Evolutionary conservation across 2,329 filamentous ascomycete species (phyloP).

Genomic region (Diaporthe ampelina): DNA sequence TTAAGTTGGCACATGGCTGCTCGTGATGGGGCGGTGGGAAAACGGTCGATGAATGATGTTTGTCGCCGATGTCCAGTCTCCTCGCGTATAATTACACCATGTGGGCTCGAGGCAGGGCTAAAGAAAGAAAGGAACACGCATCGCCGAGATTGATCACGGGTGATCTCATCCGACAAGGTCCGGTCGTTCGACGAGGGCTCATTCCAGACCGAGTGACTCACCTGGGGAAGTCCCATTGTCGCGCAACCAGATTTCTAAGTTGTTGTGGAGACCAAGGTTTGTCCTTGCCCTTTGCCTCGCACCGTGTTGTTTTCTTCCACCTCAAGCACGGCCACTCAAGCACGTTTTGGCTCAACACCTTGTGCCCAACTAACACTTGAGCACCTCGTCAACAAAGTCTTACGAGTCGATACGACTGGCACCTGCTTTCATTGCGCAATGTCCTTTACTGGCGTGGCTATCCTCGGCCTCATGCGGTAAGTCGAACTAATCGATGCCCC

Average conservation of each 20-base stretch:
- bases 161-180: neutral
- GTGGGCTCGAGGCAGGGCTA: too few species aligned
- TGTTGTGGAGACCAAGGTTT: neutral
- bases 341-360: too few species aligned
- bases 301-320: neutral
- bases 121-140: neutral
- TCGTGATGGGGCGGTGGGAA: too few species aligned
- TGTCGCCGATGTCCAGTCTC: too few species aligned
- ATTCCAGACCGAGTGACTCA: neutral
- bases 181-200: neutral
- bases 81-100: too few species aligned
- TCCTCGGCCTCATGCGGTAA: conserved; percentile 33
- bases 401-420: neutral
- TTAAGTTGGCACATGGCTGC: too few species aligned
- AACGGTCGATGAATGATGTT: too few species aligned
- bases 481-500: neutral
- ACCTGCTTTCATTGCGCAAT: neutral
- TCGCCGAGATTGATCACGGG: too few species aligned
- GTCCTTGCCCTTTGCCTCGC: too few species aligned
- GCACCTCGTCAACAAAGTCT: neutral
- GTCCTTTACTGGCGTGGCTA: conserved; percentile 18
- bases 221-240: too few species aligned
- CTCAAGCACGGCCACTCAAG: neutral
- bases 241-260: too few species aligned
- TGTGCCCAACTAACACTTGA: neutral